These are phyloP conservation scores for Lasiosphaeriaceae sp. DNA, from an alignment of 495 filamentous ascomycete genomes.

Conservation along the genomic window DNA sequence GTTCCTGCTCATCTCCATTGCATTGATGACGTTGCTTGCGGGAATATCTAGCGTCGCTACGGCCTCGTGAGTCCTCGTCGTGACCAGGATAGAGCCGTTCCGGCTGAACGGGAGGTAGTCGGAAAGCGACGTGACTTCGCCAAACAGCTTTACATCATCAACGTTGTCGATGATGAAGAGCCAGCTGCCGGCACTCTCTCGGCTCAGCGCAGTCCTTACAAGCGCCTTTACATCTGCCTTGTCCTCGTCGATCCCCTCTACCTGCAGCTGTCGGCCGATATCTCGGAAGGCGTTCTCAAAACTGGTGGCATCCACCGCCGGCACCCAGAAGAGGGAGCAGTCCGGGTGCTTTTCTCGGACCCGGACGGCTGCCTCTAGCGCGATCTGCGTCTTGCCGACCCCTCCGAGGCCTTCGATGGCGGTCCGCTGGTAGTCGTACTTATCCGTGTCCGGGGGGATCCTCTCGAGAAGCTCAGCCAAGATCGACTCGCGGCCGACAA, in stretches of 20 bases:
- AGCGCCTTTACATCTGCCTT: conserved; percentile 35
- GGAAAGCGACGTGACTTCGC: not conserved
- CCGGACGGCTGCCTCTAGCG: conserved; percentile 49
- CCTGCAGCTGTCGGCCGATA: conserved; percentile 32
- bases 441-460: conserved; percentile 14
- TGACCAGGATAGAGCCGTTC: conserved; percentile 39
- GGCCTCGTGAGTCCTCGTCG: conserved; percentile 30
- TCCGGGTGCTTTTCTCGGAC: conserved; percentile 29
- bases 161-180: conserved; percentile 53
- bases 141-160: conserved; percentile 39
- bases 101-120: conserved; percentile 35
- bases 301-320: conserved; percentile 29
- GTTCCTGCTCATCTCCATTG: conserved; percentile 27
- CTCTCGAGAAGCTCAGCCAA: conserved; percentile 29
- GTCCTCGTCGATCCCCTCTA: conserved; percentile 29
- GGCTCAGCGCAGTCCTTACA: conserved; percentile 30
- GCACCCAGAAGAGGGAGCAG: conserved; percentile 46
- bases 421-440: conserved; percentile 32
- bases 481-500: conserved; percentile 38
- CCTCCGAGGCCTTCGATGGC: conserved; percentile 46
- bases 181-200: conserved; percentile 36
- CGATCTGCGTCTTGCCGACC: conserved; percentile 51
- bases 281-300: conserved; percentile 43
- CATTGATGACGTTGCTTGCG: conserved; percentile 4
- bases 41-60: conserved; percentile 15